These are phyloP conservation scores for Moesziomyces sp. DNA, from an alignment of 1,284 basidiomycete genomes.

Conservation along the genomic window DNA sequence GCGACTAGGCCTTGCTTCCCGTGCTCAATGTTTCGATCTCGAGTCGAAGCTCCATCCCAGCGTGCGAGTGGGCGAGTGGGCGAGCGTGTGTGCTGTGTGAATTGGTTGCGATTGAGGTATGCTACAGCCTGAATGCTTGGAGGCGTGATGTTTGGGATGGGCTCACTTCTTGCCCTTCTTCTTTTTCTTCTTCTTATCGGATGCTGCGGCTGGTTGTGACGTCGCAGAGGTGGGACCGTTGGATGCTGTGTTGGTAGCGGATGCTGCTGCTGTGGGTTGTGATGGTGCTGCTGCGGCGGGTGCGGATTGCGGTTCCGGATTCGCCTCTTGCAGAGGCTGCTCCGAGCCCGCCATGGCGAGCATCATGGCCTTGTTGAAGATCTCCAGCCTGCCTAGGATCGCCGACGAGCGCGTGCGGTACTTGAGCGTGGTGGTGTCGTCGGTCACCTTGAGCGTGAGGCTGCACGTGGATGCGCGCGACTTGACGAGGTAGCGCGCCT, in stretches of 20 bases:
- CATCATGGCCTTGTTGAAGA: slow-evolving; percentile 83
- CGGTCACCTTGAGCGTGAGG: slow-evolving; percentile 59
- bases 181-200: slow-evolving; percentile 52
- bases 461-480: slow-evolving; percentile 45
- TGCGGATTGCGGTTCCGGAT: slow-evolving; percentile 15
- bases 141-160: background rate
- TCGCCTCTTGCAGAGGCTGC: slow-evolving; percentile 29
- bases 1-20: slow-evolving; percentile 5
- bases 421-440: slow-evolving; percentile 73
- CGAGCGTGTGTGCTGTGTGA: background rate
- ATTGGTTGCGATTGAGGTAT: too few species aligned
- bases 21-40: background rate
- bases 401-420: slow-evolving; percentile 92
- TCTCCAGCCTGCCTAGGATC: slow-evolving; percentile 92
- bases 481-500: slow-evolving; percentile 59
- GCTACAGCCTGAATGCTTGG: background rate
- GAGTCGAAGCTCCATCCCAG: background rate
- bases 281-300: slow-evolving; percentile 1
- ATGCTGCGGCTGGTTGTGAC: slow-evolving; percentile 14
- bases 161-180: slow-evolving; percentile 47
- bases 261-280: slow-evolving; percentile 6
- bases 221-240: slow-evolving; percentile 6
- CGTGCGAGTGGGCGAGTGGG: background rate
- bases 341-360: slow-evolving; percentile 75
- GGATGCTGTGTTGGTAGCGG: slow-evolving; percentile 2